Evolutionary conservation across 495 filamentous ascomycete genomes (phyloP).

Genomic region (Cairneyella variabilis): DNA sequence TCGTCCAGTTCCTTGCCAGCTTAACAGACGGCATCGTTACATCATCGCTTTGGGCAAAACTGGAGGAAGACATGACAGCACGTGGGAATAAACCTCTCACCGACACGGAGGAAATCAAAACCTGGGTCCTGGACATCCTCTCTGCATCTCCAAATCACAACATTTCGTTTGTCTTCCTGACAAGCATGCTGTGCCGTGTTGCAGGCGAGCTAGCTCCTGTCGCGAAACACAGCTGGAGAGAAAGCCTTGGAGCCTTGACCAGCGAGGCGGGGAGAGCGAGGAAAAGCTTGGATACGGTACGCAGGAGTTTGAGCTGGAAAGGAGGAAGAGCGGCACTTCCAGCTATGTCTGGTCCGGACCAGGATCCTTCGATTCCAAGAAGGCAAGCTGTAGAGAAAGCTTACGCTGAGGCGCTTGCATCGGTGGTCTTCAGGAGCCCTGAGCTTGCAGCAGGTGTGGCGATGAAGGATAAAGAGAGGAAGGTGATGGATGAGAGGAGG

Average conservation of each 20-base stretch:
- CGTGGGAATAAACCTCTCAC: conserved; percentile 43
- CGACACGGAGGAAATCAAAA: conserved; percentile 59
- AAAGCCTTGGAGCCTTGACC: conserved; percentile 13
- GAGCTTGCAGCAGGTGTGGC: too few species aligned
- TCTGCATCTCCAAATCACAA: conserved; percentile 69
- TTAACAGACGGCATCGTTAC: conserved; percentile 75
- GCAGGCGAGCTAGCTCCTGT: conserved; percentile 44
- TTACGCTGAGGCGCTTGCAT: conserved; percentile 44
- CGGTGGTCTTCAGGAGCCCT: conserved; percentile 39
- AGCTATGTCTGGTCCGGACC: background rate
- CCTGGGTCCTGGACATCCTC: conserved; percentile 69
- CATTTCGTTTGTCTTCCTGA: conserved; percentile 82
- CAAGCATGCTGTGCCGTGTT: conserved; percentile 61
- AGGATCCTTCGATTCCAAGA: conserved; percentile 22
- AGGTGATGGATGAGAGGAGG: conserved; percentile 28
- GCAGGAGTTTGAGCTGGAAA: conserved; percentile 28
- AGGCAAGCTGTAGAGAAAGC: conserved; percentile 41
- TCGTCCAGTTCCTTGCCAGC: conserved; percentile 66
- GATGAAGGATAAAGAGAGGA: conserved; percentile 38
- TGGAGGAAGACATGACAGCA: conserved; percentile 56
- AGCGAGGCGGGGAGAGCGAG: conserved; percentile 27
- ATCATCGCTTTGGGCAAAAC: conserved; percentile 58
- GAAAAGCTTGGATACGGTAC: conserved; percentile 36
- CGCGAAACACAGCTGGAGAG: conserved; percentile 23
- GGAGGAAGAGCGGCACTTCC: conserved; percentile 29